Evolutionary conservation across 129 eudicot species (phyloP).

Genomic region (Lactuca sativa): DNA sequence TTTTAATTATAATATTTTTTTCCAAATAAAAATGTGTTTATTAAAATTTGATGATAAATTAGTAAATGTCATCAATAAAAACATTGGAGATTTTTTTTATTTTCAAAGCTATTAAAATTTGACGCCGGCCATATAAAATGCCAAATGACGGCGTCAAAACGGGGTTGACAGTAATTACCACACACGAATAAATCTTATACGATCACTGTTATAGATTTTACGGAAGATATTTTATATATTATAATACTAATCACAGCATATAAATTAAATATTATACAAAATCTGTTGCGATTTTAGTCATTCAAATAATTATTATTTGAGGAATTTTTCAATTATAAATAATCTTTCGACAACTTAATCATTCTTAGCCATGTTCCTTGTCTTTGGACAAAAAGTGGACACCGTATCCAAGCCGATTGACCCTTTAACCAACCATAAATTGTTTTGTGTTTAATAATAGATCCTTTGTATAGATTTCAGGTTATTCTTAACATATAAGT

Average conservation of each 20-base stretch:
- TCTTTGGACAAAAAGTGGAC: slow-evolving; percentile 36
- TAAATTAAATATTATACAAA: slow-evolving; percentile 1
- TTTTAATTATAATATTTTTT: background rate
- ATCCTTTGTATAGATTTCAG: background rate
- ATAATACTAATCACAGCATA: background rate
- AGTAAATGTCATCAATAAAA: background rate
- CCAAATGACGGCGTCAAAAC: too few species aligned
- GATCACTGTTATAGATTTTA: too few species aligned
- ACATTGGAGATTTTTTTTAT: background rate
- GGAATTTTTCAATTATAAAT: slow-evolving; percentile 13
- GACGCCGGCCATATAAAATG: too few species aligned
- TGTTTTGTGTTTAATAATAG: background rate
- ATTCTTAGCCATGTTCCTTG: slow-evolving; percentile 40
- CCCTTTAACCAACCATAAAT: slow-evolving; percentile 24
- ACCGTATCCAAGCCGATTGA: slow-evolving; percentile 32
- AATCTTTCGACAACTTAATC: slow-evolving; percentile 32
- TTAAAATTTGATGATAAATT: background rate
- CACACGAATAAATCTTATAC: too few species aligned
- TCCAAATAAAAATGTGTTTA: background rate
- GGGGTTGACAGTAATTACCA: too few species aligned
- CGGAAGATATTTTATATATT: too few species aligned
- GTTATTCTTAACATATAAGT: too few species aligned
- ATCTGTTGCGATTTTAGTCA: background rate
- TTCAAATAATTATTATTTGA: slow-evolving; percentile 6
- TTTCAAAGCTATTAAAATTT: too few species aligned